Conservation (phyloP, 495 filamentous ascomycete genomes). For the Talaromyces trachyspermus region DNA sequence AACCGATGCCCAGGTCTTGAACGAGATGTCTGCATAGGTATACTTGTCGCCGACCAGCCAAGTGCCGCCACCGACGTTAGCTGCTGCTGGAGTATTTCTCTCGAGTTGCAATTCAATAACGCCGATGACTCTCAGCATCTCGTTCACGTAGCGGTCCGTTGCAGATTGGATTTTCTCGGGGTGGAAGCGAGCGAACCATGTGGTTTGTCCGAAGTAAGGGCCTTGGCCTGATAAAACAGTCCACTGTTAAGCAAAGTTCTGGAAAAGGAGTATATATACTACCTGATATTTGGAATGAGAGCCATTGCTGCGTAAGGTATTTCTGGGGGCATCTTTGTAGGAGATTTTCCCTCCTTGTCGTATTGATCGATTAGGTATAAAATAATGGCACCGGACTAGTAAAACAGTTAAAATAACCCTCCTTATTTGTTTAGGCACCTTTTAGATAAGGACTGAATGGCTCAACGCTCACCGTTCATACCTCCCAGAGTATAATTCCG, state of each 20-base stretch:
- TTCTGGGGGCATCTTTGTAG: conserved; percentile 24
- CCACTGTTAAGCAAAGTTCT: neutral
- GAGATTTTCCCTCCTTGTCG: conserved; percentile 37
- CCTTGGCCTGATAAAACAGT: conserved; percentile 21
- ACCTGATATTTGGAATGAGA: conserved; percentile 33
- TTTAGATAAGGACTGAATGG: no score
- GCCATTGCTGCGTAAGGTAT: conserved; percentile 24
- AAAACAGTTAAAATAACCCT: no score
- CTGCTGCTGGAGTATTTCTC: neutral
- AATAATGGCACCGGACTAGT: conserved; percentile 42
- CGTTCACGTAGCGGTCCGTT: conserved; percentile 39
- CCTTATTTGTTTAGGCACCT: no score
- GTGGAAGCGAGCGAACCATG: conserved; percentile 37
- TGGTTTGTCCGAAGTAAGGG: conserved; percentile 31
- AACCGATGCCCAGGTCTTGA: conserved; percentile 27
- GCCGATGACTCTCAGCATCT: conserved; percentile 37
- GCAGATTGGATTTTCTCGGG: conserved; percentile 36
- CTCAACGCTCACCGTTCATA: conserved; percentile 30
- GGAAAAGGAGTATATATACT: neutral
- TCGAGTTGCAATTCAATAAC: conserved; percentile 35
- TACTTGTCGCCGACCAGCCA: conserved; percentile 48
- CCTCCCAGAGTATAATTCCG: conserved; percentile 30
- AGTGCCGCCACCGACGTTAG: no score
- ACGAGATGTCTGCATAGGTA: conserved; percentile 41
- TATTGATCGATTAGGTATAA: conserved; percentile 41